phyloP scores from a whole-genome alignment of 2,329 filamentous ascomycete species.

The Penicillium sp. region DNA sequence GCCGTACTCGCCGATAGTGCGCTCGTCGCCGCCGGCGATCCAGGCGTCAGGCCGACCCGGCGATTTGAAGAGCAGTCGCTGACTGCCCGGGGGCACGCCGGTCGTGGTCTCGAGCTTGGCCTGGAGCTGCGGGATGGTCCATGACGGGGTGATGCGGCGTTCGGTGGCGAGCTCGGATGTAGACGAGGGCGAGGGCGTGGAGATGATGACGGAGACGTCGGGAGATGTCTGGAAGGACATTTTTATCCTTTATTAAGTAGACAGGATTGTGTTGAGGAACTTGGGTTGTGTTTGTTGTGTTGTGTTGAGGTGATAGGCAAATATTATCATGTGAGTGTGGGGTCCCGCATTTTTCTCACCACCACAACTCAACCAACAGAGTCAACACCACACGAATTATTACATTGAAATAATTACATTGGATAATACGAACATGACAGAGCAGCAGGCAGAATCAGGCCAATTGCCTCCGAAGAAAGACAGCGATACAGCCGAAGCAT shows the following conservation, averaged over 20 bases:
- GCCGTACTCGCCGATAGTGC: constrained; percentile 52
- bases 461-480: not conserved
- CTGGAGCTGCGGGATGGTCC: constrained; percentile 82
- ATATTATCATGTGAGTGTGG: not conserved
- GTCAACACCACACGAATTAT: not conserved
- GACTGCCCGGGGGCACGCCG: constrained; percentile 76
- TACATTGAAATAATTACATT: too few species aligned
- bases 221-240: constrained; percentile 29
- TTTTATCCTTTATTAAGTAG: too few species aligned
- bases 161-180: constrained; percentile 60
- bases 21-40: constrained; percentile 71
- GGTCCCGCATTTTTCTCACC: not conserved
- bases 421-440: too few species aligned
- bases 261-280: too few species aligned
- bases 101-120: constrained; percentile 87
- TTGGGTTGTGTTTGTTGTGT: not conserved
- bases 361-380: not conserved
- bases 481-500: constrained; percentile 36
- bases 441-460: not conserved
- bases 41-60: constrained; percentile 58
- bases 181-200: constrained; percentile 23
- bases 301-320: not conserved
- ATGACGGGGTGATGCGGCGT: constrained; percentile 85
- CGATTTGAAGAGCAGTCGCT: constrained; percentile 69
- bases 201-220: constrained; percentile 39